These are phyloP conservation scores for Colletotrichum godetiae DNA, from an alignment of 2,329 filamentous ascomycete species.

Conservation along the genomic window DNA sequence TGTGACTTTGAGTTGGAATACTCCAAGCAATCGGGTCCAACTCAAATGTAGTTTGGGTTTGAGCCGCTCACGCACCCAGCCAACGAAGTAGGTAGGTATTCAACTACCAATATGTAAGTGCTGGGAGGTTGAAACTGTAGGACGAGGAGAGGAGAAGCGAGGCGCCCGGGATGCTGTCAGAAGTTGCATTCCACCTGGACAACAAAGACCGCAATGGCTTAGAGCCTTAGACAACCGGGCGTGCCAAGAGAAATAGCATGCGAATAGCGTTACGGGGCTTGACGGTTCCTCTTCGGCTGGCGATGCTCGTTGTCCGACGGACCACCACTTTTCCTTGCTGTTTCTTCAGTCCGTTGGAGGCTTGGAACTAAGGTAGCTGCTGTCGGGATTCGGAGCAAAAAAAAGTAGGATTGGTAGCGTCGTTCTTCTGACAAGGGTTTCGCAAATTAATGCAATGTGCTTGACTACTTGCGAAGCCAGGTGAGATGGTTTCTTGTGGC, in stretches of 20 bases:
- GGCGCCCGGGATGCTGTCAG: background rate
- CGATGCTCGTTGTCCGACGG: background rate
- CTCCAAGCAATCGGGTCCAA: background rate
- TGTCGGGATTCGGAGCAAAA: slow-evolving; percentile 6
- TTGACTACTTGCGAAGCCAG: too few species aligned
- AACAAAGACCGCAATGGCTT: background rate
- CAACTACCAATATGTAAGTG: background rate
- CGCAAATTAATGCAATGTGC: background rate
- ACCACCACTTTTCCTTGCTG: background rate
- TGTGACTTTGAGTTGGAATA: background rate
- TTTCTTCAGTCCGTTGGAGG: background rate
- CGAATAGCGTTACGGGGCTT: slow-evolving; percentile 1
- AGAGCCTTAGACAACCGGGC: background rate
- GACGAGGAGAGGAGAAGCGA: background rate
- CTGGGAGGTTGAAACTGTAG: background rate
- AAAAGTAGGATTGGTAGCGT: background rate
- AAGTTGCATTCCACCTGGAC: background rate
- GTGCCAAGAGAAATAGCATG: slow-evolving; percentile 9
- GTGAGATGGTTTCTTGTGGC: too few species aligned
- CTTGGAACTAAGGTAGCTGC: background rate
- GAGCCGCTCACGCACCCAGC: background rate
- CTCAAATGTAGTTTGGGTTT: background rate
- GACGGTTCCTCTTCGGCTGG: slow-evolving; percentile 8
- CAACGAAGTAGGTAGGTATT: too few species aligned
- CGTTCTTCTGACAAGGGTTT: background rate